A percentile compares a stretch with the other conserved stretches of the same genome.
These are phyloP conservation scores for Parsonsia alboflavescens DNA, from an alignment of 257 asterid genomes.

Conservation along the genomic window DNA sequence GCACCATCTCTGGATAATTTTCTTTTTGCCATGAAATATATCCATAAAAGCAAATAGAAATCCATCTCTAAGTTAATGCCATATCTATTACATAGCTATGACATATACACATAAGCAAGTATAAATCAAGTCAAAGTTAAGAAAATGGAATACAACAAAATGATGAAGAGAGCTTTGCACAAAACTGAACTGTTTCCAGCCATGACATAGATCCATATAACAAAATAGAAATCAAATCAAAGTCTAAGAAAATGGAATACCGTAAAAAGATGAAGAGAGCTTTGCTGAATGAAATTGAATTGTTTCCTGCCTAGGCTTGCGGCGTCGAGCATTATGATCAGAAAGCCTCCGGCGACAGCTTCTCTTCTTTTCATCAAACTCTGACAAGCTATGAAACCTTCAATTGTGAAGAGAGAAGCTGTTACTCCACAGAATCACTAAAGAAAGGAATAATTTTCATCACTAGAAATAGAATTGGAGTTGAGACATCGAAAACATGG, in stretches of 20 bases:
- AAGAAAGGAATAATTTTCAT: not conserved
- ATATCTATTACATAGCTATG: no score
- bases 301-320: slow-evolving; percentile 78
- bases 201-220: not conserved
- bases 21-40: no score
- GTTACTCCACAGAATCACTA: not conserved
- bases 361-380: slow-evolving; percentile 86
- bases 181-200: no score
- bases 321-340: slow-evolving; percentile 92
- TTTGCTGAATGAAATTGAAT: slow-evolving; percentile 54
- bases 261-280: slow-evolving; percentile 54
- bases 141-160: no score
- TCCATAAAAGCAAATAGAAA: no score
- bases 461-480: not conserved
- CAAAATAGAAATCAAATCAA: not conserved
- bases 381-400: slow-evolving; percentile 87
- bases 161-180: no score
- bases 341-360: slow-evolving; percentile 90
- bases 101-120: no score
- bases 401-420: slow-evolving; percentile 11
- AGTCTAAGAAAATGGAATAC: slow-evolving; percentile 27
- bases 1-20: no score
- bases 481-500: not conserved
- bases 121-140: no score
- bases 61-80: not conserved